phyloP scores from a whole-genome alignment of 306 rosid genomes.

The Citrullus mucosospermus region DNA sequence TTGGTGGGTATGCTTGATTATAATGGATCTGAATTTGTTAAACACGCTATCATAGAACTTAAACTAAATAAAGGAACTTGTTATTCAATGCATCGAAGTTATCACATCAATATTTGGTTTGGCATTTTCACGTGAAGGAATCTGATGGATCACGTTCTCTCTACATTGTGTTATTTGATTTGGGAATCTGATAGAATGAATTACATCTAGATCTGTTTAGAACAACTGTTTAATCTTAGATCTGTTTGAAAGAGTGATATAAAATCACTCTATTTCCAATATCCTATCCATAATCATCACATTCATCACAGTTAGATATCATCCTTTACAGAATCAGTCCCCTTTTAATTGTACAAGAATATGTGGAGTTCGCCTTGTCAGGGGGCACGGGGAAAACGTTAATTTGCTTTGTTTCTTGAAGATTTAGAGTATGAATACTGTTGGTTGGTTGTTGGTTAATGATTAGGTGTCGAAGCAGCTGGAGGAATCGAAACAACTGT shows the following conservation, averaged over 20 bases:
- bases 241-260: too few relatives aligned
- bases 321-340: too few relatives aligned
- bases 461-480: constrained; percentile 64
- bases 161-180: neutral
- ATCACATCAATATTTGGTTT: neutral
- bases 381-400: neutral
- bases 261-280: too few relatives aligned
- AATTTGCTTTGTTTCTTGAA: neutral
- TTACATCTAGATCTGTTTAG: too few relatives aligned
- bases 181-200: neutral
- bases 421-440: too few relatives aligned
- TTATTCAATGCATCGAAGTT: neutral
- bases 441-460: neutral
- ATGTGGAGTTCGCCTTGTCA: neutral
- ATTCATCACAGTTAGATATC: neutral
- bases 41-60: neutral
- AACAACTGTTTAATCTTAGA: too few relatives aligned
- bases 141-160: neutral
- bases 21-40: neutral
- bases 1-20: neutral
- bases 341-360: too few relatives aligned
- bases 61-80: neutral
- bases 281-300: neutral
- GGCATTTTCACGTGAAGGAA: neutral
- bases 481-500: constrained; percentile 52